A percentile compares a stretch with the other conserved stretches of the same genome.
Conservation (phyloP, 1,284 basidiomycete genomes). For the Abortiporus biennis region DNA sequence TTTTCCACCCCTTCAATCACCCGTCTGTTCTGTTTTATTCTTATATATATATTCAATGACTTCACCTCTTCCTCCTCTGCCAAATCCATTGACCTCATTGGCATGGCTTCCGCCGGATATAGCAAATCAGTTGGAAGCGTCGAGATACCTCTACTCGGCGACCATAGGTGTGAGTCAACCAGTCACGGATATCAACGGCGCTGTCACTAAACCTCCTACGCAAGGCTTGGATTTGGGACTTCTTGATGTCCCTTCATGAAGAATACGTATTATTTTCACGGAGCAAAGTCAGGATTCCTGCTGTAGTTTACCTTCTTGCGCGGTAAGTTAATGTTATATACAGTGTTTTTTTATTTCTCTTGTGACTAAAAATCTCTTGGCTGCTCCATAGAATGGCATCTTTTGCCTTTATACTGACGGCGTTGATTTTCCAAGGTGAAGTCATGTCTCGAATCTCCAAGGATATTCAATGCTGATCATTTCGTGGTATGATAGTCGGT, state of each 20-base stretch:
- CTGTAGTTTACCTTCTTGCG: conserved; percentile 8
- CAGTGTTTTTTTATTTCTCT: not conserved
- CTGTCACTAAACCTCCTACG: no score
- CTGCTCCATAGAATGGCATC: conserved; percentile 6
- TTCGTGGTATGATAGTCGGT: not conserved
- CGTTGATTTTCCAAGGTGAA: conserved; percentile 8
- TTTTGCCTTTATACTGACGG: conserved; percentile 5
- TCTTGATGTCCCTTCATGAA: conserved; percentile 4
- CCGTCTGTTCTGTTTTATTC: no score
- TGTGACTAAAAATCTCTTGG: no score
- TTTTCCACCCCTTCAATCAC: no score
- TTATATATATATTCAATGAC: not conserved
- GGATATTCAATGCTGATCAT: no score
- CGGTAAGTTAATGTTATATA: conserved; percentile 5
- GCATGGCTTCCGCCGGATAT: conserved; percentile 6
- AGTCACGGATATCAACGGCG: no score
- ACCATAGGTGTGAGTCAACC: no score
- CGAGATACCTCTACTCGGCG: conserved; percentile 4
- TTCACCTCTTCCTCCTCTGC: not conserved
- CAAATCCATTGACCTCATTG: conserved; percentile 1
- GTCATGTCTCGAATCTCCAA: no score
- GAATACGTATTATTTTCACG: conserved; percentile 1
- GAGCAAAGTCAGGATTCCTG: conserved; percentile 1
- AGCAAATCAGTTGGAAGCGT: conserved; percentile 5
- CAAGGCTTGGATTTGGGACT: conserved; percentile 8